Evolutionary conservation across 306 rosid genomes (phyloP), one percentile per base, ranked within the genome.

Genomic region (Quercus dentata): DNA sequence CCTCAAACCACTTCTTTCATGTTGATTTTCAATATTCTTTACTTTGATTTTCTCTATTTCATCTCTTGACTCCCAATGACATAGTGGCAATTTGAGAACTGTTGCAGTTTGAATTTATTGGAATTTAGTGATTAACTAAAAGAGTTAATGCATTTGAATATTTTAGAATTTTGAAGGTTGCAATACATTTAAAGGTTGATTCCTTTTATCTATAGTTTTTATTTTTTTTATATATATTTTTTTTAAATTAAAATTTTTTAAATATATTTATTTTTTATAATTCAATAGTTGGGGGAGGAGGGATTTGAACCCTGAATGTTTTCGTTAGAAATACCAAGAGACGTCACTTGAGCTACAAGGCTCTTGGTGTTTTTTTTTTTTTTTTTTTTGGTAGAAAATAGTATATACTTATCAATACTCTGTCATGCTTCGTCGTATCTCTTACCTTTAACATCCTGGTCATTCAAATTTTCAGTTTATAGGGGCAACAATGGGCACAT

Each of bases 401-500:
- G 1, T 21, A 2, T 27, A 5, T 4, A 38, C 21, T 51, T 13
- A 52, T 5, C 27, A 35, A 12, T 20, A 33, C 74, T 82, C 27
- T 65, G 68, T 30, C 19, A 41, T 41, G 17, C 69, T 73, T 58
- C 41, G 2, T 63, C 18, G 57, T 15, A 49, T 79, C 56, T 46
- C 56, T 74, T 52, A 79, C 44, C 54, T 49, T 76, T 8, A 75
- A 61, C 58, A 28, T 67, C 35, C 12, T 76, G 63, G 21, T 56
- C 67, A 63, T 79, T 84, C 74, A 27, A 21, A 82, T 80, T 84
- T 84, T 73, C 83, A 95, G 99, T 95, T 95, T 79, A 91, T 92
- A 74, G 99, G 99, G 65, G 99, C 99, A 25, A 92, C 92, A 61
- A 92, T 95, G 99, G 97, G 97, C 20, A 89, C 99, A 25, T 81